These are phyloP conservation scores for Penicillium paradoxum DNA, from an alignment of 495 filamentous ascomycete genomes.

Conservation along the genomic window DNA sequence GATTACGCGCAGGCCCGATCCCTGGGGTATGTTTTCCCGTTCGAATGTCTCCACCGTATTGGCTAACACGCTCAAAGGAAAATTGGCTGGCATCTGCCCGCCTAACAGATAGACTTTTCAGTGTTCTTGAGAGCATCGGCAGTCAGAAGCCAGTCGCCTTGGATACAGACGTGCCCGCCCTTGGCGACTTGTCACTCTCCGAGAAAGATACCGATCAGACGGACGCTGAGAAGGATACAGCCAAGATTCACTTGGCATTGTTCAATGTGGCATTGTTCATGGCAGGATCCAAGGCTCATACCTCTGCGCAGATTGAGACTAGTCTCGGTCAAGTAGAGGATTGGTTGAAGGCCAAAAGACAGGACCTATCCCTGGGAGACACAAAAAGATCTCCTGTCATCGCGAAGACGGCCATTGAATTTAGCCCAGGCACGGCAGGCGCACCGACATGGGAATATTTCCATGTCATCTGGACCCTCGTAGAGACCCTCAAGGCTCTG, in stretches of 20 bases:
- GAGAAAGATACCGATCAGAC: conserved; percentile 32
- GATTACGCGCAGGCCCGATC: conserved; percentile 36
- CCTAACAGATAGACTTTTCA: conserved; percentile 35
- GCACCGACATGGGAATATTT: conserved; percentile 41
- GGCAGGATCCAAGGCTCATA: conserved; percentile 33
- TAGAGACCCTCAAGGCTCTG: conserved; percentile 40
- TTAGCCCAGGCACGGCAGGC: conserved; percentile 20
- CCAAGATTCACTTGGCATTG: conserved; percentile 29
- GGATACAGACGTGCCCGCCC: conserved; percentile 24
- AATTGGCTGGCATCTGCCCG: conserved; percentile 36
- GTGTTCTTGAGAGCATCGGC: conserved; percentile 28
- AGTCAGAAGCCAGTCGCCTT: conserved; percentile 30
- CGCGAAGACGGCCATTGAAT: conserved; percentile 21
- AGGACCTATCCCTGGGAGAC: conserved; percentile 20
- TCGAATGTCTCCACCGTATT: neutral
- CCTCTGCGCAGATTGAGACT: conserved; percentile 28
- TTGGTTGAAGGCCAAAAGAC: conserved; percentile 29
- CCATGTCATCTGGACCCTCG: conserved; percentile 30
- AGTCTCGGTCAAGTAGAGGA: conserved; percentile 31
- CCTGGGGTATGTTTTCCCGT: conserved; percentile 30
- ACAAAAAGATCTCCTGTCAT: conserved; percentile 21
- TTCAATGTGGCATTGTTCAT: conserved; percentile 33
- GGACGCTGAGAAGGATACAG: conserved; percentile 27
- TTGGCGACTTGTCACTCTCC: conserved; percentile 23
- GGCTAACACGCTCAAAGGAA: conserved; percentile 21